phyloP scores from a whole-genome alignment of 2,329 filamentous ascomycete genomes.

The Alternaria hordeiaustralica region DNA sequence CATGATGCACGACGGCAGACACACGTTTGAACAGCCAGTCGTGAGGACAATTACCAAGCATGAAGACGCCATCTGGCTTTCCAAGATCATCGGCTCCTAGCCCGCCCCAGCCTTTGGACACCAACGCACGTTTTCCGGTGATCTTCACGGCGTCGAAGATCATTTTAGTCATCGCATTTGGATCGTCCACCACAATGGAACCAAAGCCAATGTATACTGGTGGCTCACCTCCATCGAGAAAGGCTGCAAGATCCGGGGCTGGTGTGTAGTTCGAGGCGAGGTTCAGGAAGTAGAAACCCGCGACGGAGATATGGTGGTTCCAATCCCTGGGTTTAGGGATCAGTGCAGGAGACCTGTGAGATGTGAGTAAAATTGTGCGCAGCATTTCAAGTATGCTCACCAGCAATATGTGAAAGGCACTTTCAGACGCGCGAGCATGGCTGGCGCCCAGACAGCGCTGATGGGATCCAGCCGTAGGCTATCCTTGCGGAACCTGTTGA shows the following conservation, averaged over 20 bases:
- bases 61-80: slow-evolving; percentile 77
- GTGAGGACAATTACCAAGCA: slow-evolving; percentile 85
- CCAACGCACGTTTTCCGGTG: slow-evolving; percentile 75
- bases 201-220: slow-evolving; percentile 53
- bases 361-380: not conserved
- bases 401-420: slow-evolving; percentile 93
- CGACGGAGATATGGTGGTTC: slow-evolving; percentile 49
- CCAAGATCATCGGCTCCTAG: slow-evolving; percentile 70
- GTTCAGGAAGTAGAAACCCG: slow-evolving; percentile 51
- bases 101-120: slow-evolving; percentile 89
- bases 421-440: slow-evolving; percentile 74
- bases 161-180: slow-evolving; percentile 50
- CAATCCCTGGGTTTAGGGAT: slow-evolving; percentile 57
- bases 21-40: slow-evolving; percentile 89
- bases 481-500: slow-evolving; percentile 83
- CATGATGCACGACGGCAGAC: slow-evolving; percentile 84
- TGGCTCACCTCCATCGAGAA: slow-evolving; percentile 48
- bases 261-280: slow-evolving; percentile 50
- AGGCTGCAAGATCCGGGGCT: slow-evolving; percentile 47
- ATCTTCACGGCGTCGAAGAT: slow-evolving; percentile 54
- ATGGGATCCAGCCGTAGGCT: slow-evolving; percentile 77
- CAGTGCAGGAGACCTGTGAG: slow-evolving; percentile 46
- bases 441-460: slow-evolving; percentile 82
- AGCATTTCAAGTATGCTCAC: slow-evolving; percentile 47
- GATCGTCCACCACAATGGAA: slow-evolving; percentile 52